Evolutionary conservation across 306 rosid genomes (phyloP).

Genomic region (Acmispon strigosus): DNA sequence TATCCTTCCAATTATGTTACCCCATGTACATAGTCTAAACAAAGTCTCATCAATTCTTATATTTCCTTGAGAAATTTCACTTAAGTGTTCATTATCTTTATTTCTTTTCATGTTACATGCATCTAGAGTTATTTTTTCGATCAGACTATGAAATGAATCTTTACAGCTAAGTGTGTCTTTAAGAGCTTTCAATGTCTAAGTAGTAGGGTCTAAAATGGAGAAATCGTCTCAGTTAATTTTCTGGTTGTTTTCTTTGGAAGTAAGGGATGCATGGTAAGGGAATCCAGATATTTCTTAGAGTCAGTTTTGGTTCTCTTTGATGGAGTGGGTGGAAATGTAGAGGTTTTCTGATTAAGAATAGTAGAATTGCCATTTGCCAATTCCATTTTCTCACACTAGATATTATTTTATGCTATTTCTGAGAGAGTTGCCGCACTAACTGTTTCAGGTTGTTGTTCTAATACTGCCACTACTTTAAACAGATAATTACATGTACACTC

Average conservation of each 20-base stretch:
- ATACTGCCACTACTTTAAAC: neutral
- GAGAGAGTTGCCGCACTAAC: neutral
- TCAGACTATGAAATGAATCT: neutral
- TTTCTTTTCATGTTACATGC: neutral
- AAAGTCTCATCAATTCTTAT: neutral
- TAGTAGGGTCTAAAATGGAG: neutral
- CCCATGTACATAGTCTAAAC: neutral
- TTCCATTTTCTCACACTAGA: neutral
- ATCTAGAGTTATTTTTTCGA: neutral
- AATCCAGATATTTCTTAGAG: neutral
- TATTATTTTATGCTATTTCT: neutral
- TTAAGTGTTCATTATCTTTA: neutral
- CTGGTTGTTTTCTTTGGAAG: constrained; percentile 9
- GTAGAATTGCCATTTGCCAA: neutral
- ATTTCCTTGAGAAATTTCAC: neutral
- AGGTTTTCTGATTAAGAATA: neutral
- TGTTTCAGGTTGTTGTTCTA: neutral
- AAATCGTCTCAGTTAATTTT: neutral
- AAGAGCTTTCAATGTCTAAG: neutral
- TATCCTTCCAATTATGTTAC: neutral
- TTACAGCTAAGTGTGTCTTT: neutral
- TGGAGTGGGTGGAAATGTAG: constrained; percentile 2
- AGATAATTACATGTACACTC: neutral
- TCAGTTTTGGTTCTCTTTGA: constrained; percentile 1
- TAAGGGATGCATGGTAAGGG: neutral